Percentiles rank a stretch among this genome's conserved stretches.
Evolutionary conservation across 768 basidiomycete genomes (phyloP).

Genomic region (Mycena capillaripes): DNA sequence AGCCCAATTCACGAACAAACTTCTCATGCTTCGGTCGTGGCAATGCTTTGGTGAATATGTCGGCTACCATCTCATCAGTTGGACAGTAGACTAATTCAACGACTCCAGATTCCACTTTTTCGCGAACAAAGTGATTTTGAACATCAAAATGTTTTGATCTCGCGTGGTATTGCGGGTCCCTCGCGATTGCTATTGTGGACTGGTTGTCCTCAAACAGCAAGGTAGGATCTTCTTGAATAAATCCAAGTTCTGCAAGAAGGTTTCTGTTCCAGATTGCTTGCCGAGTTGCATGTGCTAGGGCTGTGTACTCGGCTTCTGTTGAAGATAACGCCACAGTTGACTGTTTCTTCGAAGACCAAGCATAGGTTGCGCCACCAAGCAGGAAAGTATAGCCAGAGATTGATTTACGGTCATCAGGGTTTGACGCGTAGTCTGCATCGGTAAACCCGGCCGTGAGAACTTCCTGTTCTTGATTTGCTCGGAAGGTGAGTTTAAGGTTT

Average conservation of each 20-base stretch:
- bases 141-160: slow-evolving; percentile 21
- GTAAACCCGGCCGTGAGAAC: slow-evolving; percentile 3
- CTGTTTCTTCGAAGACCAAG: slow-evolving; percentile 47
- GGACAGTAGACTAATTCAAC: slow-evolving; percentile 12
- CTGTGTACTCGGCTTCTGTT: slow-evolving; percentile 51
- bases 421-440: slow-evolving; percentile 35
- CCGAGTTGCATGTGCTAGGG: slow-evolving; percentile 34
- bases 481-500: slow-evolving; percentile 3
- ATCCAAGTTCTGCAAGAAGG: slow-evolving; percentile 30
- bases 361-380: slow-evolving; percentile 12
- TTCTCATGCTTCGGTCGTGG: slow-evolving; percentile 15
- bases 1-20: slow-evolving; percentile 7
- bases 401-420: slow-evolving; percentile 29
- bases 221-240: not conserved
- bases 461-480: not conserved
- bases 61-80: slow-evolving; percentile 22
- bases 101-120: slow-evolving; percentile 17
- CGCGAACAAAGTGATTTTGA: slow-evolving; percentile 22
- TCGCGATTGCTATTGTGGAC: slow-evolving; percentile 9
- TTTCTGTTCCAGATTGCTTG: slow-evolving; percentile 38
- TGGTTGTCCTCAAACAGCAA: slow-evolving; percentile 11
- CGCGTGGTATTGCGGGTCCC: slow-evolving; percentile 15
- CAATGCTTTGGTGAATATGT: slow-evolving; percentile 10
- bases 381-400: slow-evolving; percentile 38
- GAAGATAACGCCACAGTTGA: slow-evolving; percentile 43